phyloP scores from a whole-genome alignment of 768 basidiomycete genomes.

The Mycena maculata region DNA sequence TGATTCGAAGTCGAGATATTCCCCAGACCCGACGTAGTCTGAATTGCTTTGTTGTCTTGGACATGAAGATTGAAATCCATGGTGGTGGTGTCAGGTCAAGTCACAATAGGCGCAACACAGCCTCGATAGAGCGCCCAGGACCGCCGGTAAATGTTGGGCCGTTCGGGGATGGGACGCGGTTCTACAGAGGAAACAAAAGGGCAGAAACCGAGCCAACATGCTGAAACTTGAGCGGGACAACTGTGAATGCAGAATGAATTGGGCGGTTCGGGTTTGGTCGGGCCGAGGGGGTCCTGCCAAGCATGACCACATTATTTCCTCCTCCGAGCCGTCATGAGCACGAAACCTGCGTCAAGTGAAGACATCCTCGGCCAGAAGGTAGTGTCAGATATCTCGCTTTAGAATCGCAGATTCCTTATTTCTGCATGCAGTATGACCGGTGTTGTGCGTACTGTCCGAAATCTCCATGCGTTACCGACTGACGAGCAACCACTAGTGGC shows the following conservation, averaged over 20 bases:
- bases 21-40: too few relatives aligned
- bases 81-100: conserved; percentile 12
- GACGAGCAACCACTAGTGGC: conserved; percentile 59
- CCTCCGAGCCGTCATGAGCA: conserved; percentile 53
- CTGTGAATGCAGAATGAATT: too few relatives aligned
- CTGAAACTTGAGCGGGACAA: too few relatives aligned
- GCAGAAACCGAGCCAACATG: neutral
- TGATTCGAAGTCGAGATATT: too few relatives aligned
- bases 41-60: conserved; percentile 5
- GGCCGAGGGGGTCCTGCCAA: neutral
- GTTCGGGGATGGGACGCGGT: too few relatives aligned
- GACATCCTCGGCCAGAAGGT: conserved; percentile 93
- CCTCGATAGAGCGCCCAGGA: conserved; percentile 10
- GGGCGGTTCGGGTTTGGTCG: neutral
- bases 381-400: conserved; percentile 17
- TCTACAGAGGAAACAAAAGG: too few relatives aligned
- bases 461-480: conserved; percentile 28
- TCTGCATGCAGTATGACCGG: conserved; percentile 76
- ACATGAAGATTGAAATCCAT: conserved; percentile 16
- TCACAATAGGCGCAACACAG: neutral
- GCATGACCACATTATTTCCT: neutral
- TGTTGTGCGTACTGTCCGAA: conserved; percentile 69
- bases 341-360: conserved; percentile 85
- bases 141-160: neutral
- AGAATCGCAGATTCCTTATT: neutral